Evolutionary conservation across 495 filamentous ascomycete genomes (phyloP), one percentile per base, ranked within the genome.

Genomic region (Staphylotrichum tortipilum): DNA sequence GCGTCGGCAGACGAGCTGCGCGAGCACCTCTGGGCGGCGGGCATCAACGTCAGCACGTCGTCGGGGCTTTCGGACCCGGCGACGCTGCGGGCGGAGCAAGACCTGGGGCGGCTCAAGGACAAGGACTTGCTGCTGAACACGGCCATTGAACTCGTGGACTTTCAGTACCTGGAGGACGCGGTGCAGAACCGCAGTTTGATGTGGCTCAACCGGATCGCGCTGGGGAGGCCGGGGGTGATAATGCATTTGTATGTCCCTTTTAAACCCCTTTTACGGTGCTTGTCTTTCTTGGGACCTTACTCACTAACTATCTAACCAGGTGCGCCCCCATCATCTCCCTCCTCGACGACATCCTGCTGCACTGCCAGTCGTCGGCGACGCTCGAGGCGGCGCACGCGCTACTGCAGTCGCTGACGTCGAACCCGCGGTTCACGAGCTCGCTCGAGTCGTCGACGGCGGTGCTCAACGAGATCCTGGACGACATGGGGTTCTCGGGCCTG

Each of bases 401-500:
- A 23, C 63, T 79, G 42, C 67, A 70, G 48, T 76, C 69, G 18
- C 43, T 81, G 26, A 76, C 74, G 22, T 64, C 65, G 0, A 72
- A 76, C 37, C 53, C 68, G 0, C 66, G 66, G 42, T 73, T 76
- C 42, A 49, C 69, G 31, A 57, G 55, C 6, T 58, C 66, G 3
- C 50, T 69, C 19, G 68, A 73, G 26, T 57, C 67, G 48, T 63
- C 59, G 12, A 61, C 63, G 15, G 49, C 26, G 4, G 35, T 31
- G 53, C 51, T 79, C 15, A 66, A 57, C 31, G 70, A 76, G 26
- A 61, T 71, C 4, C 60, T 80, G 17, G 73, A 78, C 29, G 73
- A 74, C 10, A 76, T 76, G 66, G 77, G 77, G n/a, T 78, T 81
- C 47, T 70, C 68, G 5, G 78, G 78, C 3, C 55, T 81, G 14